Conservation (phyloP, 1,139 yeast genomes). For the Geotrichum bryndzae region DNA sequence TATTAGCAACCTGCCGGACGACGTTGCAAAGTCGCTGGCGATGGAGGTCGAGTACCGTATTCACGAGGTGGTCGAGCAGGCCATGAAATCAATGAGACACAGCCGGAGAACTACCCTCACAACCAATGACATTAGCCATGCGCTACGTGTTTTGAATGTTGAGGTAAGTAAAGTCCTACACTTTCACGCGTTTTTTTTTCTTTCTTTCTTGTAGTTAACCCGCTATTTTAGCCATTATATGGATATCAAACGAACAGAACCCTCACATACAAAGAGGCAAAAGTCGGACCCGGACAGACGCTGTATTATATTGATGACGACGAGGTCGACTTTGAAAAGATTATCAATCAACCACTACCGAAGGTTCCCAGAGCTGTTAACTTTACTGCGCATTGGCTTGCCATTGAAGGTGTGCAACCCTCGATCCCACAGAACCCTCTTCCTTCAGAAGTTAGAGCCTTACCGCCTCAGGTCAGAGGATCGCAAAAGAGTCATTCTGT, state of each 20-base stretch:
- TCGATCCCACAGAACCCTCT: constrained; percentile 95
- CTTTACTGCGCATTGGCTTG: constrained; percentile 97
- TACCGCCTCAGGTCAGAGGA: constrained; percentile 42
- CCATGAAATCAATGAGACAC: constrained; percentile 93
- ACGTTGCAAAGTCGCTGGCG: constrained; percentile 88
- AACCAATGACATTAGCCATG: constrained; percentile 75
- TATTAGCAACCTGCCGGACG: constrained; percentile 70
- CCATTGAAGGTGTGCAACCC: constrained; percentile 98
- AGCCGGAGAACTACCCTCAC: constrained; percentile 77
- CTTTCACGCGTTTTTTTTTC: constrained; percentile 41
- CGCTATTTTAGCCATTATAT: constrained; percentile 34
- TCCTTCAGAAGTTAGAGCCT: constrained; percentile 44
- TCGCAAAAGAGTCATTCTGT: constrained; percentile 35
- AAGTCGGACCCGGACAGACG: constrained; percentile 91
- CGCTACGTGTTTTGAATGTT: constrained; percentile 77
- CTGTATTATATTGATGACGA: constrained; percentile 86
- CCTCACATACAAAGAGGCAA: constrained; percentile 68
- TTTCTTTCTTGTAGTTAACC: constrained; percentile 16
- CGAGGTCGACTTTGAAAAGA: constrained; percentile 88
- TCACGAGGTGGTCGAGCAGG: constrained; percentile 91
- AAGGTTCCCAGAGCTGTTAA: constrained; percentile 89
- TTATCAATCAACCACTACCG: constrained; percentile 91
- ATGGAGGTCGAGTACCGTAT: constrained; percentile 98
- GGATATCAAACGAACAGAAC: constrained; percentile 48
- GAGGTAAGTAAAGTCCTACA: constrained; percentile 40